Evolutionary conservation across 441 rosid genomes (phyloP), one percentile per base, ranked within the genome.

Genomic region (Syzygium malaccense): DNA sequence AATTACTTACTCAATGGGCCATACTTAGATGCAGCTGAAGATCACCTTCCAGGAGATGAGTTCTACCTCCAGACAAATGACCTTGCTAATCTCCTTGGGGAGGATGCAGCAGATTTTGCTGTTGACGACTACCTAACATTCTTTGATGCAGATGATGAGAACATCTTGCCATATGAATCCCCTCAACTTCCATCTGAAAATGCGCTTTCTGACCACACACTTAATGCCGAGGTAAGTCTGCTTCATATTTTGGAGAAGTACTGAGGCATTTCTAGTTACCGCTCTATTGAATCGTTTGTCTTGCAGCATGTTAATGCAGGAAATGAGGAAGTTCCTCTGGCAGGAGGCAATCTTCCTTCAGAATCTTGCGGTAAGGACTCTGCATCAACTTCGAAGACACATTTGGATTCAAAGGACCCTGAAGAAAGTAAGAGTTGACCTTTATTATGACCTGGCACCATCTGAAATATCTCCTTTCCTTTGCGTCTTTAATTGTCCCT

Each of bases 361-460:
- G 96, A 92, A 87, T 88, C 91, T 90, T 86, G 62, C 75, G 90
- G 90, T 87, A 88, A 91, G 55, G 87, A 87, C 53, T 94, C 88
- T 90, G 95, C 98, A 62, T 96, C 99, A 55, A 92, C 94, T 57
- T 96, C 98, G 8, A 91, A 93, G 92, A 95, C 92, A 88, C 92
- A 93, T 87, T 91, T 93, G 79, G 95, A 94, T 57, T 56, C 89
- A 57, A 41, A 91, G 4, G 90, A 92, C 60, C 90, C 89, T 17
- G 96, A 94, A 68, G 88, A 95, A 87, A 98, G 99, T 98, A 94
- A 91, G 87, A 57, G 85, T 4, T 87, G 48, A 86, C 53, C 60
- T 75, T 86, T 28, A 75, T 87, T 33, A 68, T 56, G 56, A 49
- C 18, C 30, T 86, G 55, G 49, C 80, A 57, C 20, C 55, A 9